Percentiles rank a stretch among this genome's conserved stretches.
These are phyloP conservation scores for Pichia sp. DNA, from an alignment of 1,139 yeast genomes.

Conservation along the genomic window DNA sequence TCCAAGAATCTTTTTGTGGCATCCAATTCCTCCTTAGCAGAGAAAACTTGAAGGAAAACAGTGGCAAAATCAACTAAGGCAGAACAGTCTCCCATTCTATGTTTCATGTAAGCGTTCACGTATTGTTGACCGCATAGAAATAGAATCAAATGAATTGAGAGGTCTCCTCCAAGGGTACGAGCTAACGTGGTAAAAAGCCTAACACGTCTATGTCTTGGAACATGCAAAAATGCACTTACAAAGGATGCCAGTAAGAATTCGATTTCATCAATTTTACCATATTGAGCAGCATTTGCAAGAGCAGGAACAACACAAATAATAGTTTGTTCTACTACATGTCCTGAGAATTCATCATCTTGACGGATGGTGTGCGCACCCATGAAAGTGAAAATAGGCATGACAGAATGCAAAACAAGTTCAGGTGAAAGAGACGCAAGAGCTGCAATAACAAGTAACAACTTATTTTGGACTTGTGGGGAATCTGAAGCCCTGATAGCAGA, in stretches of 20 bases:
- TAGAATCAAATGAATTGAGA: constrained; percentile 66
- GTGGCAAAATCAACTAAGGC: constrained; percentile 67
- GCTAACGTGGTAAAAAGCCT: constrained; percentile 76
- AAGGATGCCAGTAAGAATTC: constrained; percentile 86
- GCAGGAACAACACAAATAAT: constrained; percentile 90
- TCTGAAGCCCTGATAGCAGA: constrained; percentile 83
- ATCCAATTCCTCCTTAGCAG: constrained; percentile 61
- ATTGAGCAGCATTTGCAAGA: constrained; percentile 56
- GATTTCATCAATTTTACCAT: constrained; percentile 53
- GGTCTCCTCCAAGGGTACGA: constrained; percentile 65
- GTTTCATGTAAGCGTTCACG: constrained; percentile 47
- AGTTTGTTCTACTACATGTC: constrained; percentile 89
- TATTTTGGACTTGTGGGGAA: constrained; percentile 93
- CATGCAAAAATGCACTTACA: constrained; percentile 89
- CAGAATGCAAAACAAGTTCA: constrained; percentile 87
- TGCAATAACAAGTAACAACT: constrained; percentile 77
- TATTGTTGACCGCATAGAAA: constrained; percentile 80
- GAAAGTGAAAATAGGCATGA: constrained; percentile 97
- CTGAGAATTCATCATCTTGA: constrained; percentile 94
- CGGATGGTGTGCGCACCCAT: constrained; percentile 98
- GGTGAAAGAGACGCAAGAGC: constrained; percentile 86
- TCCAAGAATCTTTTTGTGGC: constrained; percentile 55
- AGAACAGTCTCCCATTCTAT: constrained; percentile 61
- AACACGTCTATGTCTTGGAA: constrained; percentile 94
- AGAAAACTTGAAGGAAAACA: constrained; percentile 62